These are phyloP conservation scores for Salvia rosmarinus DNA, from an alignment of 257 asterid species.

Conservation along the genomic window DNA sequence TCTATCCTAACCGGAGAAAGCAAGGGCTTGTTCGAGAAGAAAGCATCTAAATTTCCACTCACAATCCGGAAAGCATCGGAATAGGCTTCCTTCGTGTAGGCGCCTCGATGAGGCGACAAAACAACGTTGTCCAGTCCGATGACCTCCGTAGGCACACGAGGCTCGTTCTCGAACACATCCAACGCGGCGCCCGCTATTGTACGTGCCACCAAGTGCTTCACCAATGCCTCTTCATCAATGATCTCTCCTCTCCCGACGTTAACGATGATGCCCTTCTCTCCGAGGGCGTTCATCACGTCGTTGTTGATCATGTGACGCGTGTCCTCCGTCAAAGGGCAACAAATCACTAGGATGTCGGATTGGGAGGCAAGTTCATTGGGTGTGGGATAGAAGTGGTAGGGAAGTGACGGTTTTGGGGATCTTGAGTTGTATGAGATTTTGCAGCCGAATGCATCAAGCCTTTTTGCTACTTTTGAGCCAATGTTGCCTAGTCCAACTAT, in stretches of 20 bases:
- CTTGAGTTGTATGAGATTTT: conserved; percentile 46
- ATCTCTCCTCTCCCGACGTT: conserved; percentile 38
- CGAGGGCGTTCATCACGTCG: conserved; percentile 36
- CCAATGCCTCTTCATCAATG: conserved; percentile 20
- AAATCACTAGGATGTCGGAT: conserved; percentile 35
- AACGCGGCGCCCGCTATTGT: neutral
- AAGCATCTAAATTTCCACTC: neutral
- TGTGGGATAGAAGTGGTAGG: conserved; percentile 26
- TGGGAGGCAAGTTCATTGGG: conserved; percentile 32
- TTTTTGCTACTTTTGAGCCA: conserved; percentile 7
- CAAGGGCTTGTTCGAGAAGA: neutral
- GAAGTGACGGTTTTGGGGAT: conserved; percentile 23
- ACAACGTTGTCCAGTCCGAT: neutral
- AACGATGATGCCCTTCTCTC: conserved; percentile 39
- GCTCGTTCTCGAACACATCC: conserved; percentile 10
- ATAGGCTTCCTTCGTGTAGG: neutral
- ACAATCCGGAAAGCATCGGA: neutral
- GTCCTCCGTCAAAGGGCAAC: conserved; percentile 33
- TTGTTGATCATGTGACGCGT: conserved; percentile 40
- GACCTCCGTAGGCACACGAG: neutral
- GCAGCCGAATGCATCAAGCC: conserved; percentile 42
- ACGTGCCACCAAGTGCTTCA: neutral
- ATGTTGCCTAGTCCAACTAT: conserved; percentile 9
- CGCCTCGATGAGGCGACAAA: conserved; percentile 2
- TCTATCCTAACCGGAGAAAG: neutral